Evolutionary conservation across 108 stramenopile genomes (phyloP).

Genomic region (Cylindrotheca closterium): DNA sequence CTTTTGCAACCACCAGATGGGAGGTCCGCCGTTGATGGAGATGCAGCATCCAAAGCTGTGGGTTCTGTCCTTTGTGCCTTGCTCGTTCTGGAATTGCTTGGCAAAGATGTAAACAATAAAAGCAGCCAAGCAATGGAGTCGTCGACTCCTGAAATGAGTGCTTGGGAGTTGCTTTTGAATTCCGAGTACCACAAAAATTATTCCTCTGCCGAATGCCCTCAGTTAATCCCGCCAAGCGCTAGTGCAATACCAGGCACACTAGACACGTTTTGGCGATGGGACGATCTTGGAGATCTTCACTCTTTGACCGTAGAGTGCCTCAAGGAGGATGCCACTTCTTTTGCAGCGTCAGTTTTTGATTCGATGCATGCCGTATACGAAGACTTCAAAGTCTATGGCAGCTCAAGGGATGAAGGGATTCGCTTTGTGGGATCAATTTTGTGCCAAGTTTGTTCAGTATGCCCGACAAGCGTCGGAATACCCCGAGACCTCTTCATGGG

Average conservation of each 20-base stretch:
- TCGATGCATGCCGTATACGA: conserved; percentile 72
- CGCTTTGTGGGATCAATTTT: conserved; percentile 25
- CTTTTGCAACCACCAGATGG: background rate
- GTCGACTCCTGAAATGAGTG: background rate
- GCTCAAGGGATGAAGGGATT: conserved; percentile 14
- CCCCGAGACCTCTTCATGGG: conserved; percentile 19
- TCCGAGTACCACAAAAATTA: conserved; percentile 17
- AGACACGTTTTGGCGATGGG: background rate
- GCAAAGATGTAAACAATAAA: conserved; percentile 7
- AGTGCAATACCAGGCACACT: background rate
- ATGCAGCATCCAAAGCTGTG: conserved; percentile 42
- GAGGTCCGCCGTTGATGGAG: conserved; percentile 13
- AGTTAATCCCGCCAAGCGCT: background rate
- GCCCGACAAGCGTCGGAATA: background rate
- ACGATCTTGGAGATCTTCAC: conserved; percentile 6
- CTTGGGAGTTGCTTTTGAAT: conserved; percentile 31
- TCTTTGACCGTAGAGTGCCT: conserved; percentile 16
- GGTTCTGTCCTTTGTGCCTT: conserved; percentile 37
- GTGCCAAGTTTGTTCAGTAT: conserved; percentile 10
- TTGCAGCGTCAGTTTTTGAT: conserved; percentile 50
- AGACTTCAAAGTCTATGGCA: conserved; percentile 56
- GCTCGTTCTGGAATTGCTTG: conserved; percentile 35
- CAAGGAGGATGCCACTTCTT: background rate
- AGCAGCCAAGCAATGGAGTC: background rate
- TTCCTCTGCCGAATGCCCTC: conserved; percentile 13